A percentile compares a stretch with the other conserved stretches of the same genome.
phyloP scores from a whole-genome alignment of 1,284 basidiomycete species.

The Vanrija sp. region DNA sequence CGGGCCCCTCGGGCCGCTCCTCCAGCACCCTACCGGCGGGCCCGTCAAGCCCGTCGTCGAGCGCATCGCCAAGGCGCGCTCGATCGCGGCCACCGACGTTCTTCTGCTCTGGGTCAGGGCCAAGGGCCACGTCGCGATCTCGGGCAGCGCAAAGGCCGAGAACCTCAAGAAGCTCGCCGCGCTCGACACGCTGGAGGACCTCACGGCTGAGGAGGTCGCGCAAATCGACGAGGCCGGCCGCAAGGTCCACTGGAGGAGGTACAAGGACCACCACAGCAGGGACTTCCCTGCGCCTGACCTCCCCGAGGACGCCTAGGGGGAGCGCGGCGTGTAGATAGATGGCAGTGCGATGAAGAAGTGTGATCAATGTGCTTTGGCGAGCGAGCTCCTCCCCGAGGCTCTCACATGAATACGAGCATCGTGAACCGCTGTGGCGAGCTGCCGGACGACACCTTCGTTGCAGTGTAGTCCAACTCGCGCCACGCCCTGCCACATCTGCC shows the following conservation, averaged over 20 bases:
- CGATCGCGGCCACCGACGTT: constrained; percentile 56
- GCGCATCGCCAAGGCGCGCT: constrained; percentile 47
- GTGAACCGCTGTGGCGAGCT: no score
- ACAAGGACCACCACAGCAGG: constrained; percentile 39
- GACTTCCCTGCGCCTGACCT: constrained; percentile 43
- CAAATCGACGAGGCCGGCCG: constrained; percentile 61
- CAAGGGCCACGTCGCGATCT: constrained; percentile 59
- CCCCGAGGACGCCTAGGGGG: constrained; percentile 18
- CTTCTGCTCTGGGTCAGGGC: constrained; percentile 61
- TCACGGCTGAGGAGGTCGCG: constrained; percentile 61
- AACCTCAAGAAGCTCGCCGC: constrained; percentile 63
- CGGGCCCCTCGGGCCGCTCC: constrained; percentile 56
- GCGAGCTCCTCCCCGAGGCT: no score
- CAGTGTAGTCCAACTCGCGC: no score
- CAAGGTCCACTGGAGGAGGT: constrained; percentile 57
- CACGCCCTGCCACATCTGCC: no score
- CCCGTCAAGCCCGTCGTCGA: constrained; percentile 57
- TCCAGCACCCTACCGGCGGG: constrained; percentile 55
- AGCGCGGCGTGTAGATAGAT: no score
- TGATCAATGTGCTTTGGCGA: no score
- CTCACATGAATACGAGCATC: no score
- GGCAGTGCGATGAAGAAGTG: no score
- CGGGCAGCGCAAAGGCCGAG: constrained; percentile 62
- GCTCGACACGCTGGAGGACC: constrained; percentile 56
- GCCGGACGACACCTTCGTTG: no score